These are phyloP conservation scores for Colletotrichum sp. DNA, from an alignment of 2,329 filamentous ascomycete species.

Conservation along the genomic window DNA sequence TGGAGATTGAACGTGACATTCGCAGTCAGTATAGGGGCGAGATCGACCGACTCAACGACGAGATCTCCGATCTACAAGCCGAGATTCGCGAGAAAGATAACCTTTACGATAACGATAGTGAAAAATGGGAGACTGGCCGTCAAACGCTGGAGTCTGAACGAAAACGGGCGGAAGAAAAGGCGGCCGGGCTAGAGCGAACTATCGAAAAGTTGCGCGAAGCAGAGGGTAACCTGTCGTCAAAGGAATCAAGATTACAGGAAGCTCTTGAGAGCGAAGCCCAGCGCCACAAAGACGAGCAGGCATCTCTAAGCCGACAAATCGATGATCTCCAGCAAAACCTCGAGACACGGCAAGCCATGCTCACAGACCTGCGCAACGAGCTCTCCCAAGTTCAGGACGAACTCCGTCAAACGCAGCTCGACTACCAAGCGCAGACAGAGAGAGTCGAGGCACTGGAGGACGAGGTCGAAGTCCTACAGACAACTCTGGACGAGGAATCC, in stretches of 20 bases:
- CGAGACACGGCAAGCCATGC: slow-evolving; percentile 66
- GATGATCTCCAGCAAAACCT: slow-evolving; percentile 76
- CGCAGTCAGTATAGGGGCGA: slow-evolving; percentile 48
- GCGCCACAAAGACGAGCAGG: slow-evolving; percentile 75
- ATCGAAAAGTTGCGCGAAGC: slow-evolving; percentile 73
- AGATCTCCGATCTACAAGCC: slow-evolving; percentile 68
- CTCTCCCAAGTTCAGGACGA: slow-evolving; percentile 71
- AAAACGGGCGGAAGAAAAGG: slow-evolving; percentile 71
- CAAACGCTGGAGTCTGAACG: slow-evolving; percentile 70
- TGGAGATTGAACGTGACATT: slow-evolving; percentile 66
- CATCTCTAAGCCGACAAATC: slow-evolving; percentile 73
- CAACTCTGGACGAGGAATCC: slow-evolving; percentile 67
- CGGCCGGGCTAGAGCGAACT: slow-evolving; percentile 70
- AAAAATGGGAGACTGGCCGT: slow-evolving; percentile 74
- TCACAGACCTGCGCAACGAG: slow-evolving; percentile 71
- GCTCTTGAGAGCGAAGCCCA: slow-evolving; percentile 74
- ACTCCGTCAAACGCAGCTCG: slow-evolving; percentile 70
- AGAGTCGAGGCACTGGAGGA: slow-evolving; percentile 75
- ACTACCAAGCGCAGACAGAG: slow-evolving; percentile 66
- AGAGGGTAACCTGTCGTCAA: slow-evolving; percentile 70
- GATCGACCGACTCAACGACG: slow-evolving; percentile 57
- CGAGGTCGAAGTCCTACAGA: slow-evolving; percentile 76
- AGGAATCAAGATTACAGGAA: slow-evolving; percentile 71
- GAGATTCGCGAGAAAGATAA: slow-evolving; percentile 74
- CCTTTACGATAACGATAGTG: slow-evolving; percentile 72